These are phyloP conservation scores for Sherardia arvensis DNA, from an alignment of 257 asterid genomes.

Conservation along the genomic window DNA sequence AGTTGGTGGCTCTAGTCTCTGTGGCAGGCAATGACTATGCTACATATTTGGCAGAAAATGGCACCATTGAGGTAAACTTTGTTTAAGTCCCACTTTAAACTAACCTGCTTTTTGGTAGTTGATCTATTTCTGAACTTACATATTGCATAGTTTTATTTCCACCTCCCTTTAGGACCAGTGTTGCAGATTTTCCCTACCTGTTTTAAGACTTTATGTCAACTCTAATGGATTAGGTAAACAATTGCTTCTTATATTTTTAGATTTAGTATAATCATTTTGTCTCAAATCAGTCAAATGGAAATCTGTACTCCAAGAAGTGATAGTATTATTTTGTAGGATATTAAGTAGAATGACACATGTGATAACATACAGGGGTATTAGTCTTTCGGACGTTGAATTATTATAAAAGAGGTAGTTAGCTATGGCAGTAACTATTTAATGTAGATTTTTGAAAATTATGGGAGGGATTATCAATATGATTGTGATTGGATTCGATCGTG, in stretches of 20 bases:
- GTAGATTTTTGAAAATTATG: neutral
- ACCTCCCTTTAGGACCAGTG: neutral
- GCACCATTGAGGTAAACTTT: constrained; percentile 24
- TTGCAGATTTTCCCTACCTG: neutral
- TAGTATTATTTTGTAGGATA: no score
- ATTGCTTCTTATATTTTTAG: neutral
- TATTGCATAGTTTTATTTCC: neutral
- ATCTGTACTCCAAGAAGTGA: neutral
- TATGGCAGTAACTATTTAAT: neutral
- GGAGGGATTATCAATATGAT: neutral
- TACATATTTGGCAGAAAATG: constrained; percentile 32
- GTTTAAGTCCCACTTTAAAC: constrained; percentile 15
- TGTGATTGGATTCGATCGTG: neutral
- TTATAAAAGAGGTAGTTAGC: neutral
- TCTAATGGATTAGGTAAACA: neutral
- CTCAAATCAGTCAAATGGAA: neutral
- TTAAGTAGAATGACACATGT: neutral
- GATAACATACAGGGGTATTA: neutral
- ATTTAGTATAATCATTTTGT: neutral
- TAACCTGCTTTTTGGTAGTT: constrained; percentile 7
- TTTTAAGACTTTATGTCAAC: neutral
- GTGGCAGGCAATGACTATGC: constrained; percentile 65
- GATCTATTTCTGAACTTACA: neutral
- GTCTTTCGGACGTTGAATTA: neutral
- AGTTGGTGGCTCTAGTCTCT: constrained; percentile 45